phyloP scores from a whole-genome alignment of 2,329 filamentous ascomycete species.

The Fusarium sp. region DNA sequence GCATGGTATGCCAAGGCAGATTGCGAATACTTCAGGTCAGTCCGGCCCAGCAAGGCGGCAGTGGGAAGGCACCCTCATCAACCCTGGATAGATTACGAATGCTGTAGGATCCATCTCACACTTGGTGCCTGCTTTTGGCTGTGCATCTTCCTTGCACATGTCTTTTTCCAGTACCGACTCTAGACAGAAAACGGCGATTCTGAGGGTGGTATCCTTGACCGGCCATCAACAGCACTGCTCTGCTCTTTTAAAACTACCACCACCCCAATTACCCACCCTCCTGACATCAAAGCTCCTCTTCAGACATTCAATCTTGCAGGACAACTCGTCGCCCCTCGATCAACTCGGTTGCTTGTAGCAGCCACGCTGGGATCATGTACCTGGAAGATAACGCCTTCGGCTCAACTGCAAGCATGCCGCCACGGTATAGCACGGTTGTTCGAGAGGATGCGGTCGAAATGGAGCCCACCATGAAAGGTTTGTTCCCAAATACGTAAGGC shows the following conservation, averaged over 20 bases:
- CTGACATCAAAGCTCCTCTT: neutral
- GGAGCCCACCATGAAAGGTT: neutral
- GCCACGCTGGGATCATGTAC: neutral
- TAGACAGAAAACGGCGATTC: neutral
- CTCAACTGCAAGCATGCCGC: neutral
- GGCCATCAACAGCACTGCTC: neutral
- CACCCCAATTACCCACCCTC: neutral
- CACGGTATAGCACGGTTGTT: neutral
- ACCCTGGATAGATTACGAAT: neutral
- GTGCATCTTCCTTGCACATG: neutral
- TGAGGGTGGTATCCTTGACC: neutral
- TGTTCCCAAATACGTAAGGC: neutral
- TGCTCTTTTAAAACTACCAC: neutral
- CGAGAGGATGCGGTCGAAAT: neutral
- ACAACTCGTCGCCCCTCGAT: neutral
- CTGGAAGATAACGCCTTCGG: neutral
- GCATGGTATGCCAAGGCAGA: neutral
- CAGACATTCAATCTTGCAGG: neutral
- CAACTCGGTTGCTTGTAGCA: neutral
- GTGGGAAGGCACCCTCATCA: neutral
- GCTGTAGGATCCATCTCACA: neutral
- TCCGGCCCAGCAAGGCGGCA: neutral
- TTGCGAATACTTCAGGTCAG: neutral
- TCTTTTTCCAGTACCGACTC: neutral
- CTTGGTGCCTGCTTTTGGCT: neutral